Percentiles rank a stretch among this genome's conserved stretches.
Conservation (phyloP, 2,329 filamentous ascomycete species). For the Pyricularia sp. region DNA sequence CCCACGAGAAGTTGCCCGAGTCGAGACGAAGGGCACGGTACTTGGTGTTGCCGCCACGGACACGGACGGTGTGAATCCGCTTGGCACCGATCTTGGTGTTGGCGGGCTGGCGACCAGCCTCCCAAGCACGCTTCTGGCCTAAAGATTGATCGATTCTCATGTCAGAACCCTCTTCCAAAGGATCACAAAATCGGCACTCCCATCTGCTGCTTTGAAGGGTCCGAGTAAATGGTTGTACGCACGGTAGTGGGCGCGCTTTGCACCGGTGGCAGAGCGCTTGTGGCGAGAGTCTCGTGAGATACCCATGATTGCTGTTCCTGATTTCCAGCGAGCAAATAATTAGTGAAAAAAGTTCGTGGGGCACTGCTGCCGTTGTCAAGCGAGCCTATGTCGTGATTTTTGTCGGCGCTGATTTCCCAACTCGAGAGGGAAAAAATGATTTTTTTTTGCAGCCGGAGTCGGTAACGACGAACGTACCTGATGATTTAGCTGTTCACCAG, state of each 20-base stretch:
- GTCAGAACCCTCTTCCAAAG: conserved; percentile 39
- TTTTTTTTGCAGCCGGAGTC: neutral
- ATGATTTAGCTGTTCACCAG: conserved; percentile 4
- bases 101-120: conserved; percentile 97
- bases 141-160: conserved; percentile 36
- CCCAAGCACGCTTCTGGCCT: conserved; percentile 97
- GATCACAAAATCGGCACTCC: neutral
- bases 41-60: conserved; percentile 83
- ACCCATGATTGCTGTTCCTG: conserved; percentile 84
- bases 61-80: conserved; percentile 29
- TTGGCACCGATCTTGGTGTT: conserved; percentile 90
- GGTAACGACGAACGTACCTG: conserved; percentile 2
- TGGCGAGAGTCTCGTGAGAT: conserved; percentile 99
- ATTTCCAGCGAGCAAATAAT: conserved; percentile 1
- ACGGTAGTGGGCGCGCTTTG: conserved; percentile 91
- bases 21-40: conserved; percentile 98
- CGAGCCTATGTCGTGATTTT: neutral
- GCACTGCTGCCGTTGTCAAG: neutral
- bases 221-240: conserved; percentile 31
- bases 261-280: conserved; percentile 98
- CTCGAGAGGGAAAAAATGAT: neutral
- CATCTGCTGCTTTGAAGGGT: neutral
- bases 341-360: neutral
- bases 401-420: neutral
- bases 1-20: conserved; percentile 98